Base-by-base conservation (phyloP, 352 stramenopile species). In the Phytophthora sp. region DNA sequence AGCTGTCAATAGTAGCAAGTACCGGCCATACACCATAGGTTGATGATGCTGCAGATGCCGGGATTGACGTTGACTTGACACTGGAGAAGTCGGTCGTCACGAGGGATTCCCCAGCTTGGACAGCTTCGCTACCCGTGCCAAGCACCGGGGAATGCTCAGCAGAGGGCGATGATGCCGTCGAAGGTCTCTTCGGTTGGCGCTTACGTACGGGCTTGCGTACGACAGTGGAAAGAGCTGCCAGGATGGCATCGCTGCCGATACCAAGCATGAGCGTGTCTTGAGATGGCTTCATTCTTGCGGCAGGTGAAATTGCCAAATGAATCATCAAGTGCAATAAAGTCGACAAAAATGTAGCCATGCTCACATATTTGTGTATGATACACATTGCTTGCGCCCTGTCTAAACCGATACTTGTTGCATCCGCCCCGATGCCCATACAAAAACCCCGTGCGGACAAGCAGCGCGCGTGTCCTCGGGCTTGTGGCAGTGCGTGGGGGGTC, bases 401-500 rank as follows among this genome's bases (percentile, higher is more conserved):
- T 38, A 60, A 54, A 26, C 26, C 26, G 39, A 69, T 63, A 63
- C n/a, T 42, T 18, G 11, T 24, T 42, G 20, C 30, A 29, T 42
- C 44, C 60, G 38, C 57, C 20, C 30, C 55, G 46, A 63, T 54
- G 60, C 60, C 30, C 57, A 59, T 35, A 65, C 49, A 71, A 58
- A 67, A 63, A 56, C 55, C 46, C 47, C 63, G 26, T 54, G 52
- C 52, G 62, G 56, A 55, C 38, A 50, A 66, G 59, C 39, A 69
- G 35, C 44, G 38, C 39, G 53, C 13, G 46, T 63, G 57, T 50
- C 57, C 49, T 66, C 24, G 39, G 23, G 30, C 39, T 57, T 63
- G 39, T 54, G 42, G 24, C 29, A 59, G 38, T 56, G 55, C 57
- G 45, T 46, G 16, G 52, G n/a, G 21, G 57, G 62, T 57, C 26